These are phyloP conservation scores for Pleurotus tuber-regium DNA, from an alignment of 768 basidiomycete species.

Conservation along the genomic window DNA sequence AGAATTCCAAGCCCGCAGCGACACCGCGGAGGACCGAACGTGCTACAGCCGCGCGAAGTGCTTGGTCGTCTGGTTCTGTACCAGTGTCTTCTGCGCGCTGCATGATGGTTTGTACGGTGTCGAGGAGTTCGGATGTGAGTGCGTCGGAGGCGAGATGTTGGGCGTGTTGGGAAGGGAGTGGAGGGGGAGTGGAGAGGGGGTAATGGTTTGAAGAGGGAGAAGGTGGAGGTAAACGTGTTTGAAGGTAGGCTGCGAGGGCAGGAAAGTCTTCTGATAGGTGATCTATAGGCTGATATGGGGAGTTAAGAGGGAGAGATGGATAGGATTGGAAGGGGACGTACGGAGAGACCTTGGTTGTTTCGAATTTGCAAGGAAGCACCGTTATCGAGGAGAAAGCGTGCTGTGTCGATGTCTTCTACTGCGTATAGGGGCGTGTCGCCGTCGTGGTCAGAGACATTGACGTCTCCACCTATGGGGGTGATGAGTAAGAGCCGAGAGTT, in stretches of 20 bases:
- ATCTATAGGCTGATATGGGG: constrained; percentile 55
- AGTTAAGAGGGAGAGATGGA: constrained; percentile 1
- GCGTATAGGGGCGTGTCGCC: constrained; percentile 93
- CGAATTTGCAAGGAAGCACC: constrained; percentile 63
- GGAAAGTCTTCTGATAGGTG: constrained; percentile 73
- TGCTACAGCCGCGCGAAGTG: constrained; percentile 61
- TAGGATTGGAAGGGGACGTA: constrained; percentile 34
- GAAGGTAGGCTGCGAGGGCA: constrained; percentile 60
- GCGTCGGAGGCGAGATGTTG: constrained; percentile 69
- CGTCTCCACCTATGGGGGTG: constrained; percentile 64
- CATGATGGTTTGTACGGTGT: constrained; percentile 66
- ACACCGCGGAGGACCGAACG: constrained; percentile 68
- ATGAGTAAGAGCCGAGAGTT: constrained; percentile 11
- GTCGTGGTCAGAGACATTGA: constrained; percentile 82
- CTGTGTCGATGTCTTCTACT: constrained; percentile 78
- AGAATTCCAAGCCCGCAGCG: constrained; percentile 55
- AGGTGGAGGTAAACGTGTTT: constrained; percentile 30
- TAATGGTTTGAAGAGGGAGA: constrained; percentile 19
- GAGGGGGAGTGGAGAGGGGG: constrained; percentile 7
- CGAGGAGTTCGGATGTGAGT: constrained; percentile 66
- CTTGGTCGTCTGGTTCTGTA: constrained; percentile 63
- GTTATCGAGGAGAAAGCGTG: constrained; percentile 72
- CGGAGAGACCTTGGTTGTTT: constrained; percentile 76
- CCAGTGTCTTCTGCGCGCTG: constrained; percentile 51
- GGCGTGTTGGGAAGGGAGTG: constrained; percentile 56